Evolutionary conservation across 2,329 filamentous ascomycete species (phyloP).

Genomic region (Alternaria atra): DNA sequence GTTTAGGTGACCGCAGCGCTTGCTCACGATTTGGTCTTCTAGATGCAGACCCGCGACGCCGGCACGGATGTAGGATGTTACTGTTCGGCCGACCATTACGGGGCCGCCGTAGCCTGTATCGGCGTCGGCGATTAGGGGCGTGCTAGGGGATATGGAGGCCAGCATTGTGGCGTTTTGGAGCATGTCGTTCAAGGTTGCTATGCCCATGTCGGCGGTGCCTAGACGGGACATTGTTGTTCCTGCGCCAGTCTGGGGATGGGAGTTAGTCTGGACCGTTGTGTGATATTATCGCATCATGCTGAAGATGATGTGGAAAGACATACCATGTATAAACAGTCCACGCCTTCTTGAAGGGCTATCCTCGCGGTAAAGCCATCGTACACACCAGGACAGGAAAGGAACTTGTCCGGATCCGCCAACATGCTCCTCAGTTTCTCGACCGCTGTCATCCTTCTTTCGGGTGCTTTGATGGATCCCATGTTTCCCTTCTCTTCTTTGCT

Average conservation of each 20-base stretch:
- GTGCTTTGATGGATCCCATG: conserved; percentile 17
- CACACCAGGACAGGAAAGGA: conserved; percentile 69
- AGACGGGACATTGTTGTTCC: conserved; percentile 69
- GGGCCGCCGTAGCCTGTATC: conserved; percentile 64
- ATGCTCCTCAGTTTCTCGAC: conserved; percentile 45
- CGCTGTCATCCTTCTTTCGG: conserved; percentile 28
- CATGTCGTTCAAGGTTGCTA: conserved; percentile 71
- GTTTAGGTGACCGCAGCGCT: conserved; percentile 71
- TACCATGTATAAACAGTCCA: conserved; percentile 74
- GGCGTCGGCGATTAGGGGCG: conserved; percentile 69
- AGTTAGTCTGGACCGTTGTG: background rate
- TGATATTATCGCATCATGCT: background rate
- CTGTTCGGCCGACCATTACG: conserved; percentile 61
- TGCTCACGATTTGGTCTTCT: conserved; percentile 70
- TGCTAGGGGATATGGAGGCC: conserved; percentile 63
- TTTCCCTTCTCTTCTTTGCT: conserved; percentile 3
- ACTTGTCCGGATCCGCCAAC: conserved; percentile 43
- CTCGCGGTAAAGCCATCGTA: conserved; percentile 74
- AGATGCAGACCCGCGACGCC: conserved; percentile 69
- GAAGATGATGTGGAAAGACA: conserved; percentile 16
- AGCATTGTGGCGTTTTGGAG: conserved; percentile 70
- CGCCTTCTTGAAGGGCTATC: conserved; percentile 69
- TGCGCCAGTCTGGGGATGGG: conserved; percentile 63
- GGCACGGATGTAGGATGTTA: conserved; percentile 61
- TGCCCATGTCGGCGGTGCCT: conserved; percentile 69